phyloP scores from a whole-genome alignment of 2,329 filamentous ascomycete genomes.

The Cytospora leucostoma region DNA sequence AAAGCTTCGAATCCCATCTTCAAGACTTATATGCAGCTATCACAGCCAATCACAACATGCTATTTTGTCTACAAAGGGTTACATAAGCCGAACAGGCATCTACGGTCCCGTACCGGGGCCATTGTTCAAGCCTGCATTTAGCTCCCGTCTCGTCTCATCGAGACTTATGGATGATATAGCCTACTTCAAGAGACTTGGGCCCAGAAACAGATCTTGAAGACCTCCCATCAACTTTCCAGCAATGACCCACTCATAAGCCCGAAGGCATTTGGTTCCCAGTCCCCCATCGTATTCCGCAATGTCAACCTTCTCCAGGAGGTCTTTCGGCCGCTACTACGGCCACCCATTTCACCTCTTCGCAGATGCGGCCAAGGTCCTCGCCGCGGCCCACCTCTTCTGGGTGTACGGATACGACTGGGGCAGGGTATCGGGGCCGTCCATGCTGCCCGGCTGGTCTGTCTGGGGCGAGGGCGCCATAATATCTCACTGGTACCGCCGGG shows the following conservation, averaged over 20 bases:
- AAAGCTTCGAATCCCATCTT: slow-evolving; percentile 20
- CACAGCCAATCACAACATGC: slow-evolving; percentile 11
- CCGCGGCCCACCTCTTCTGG: slow-evolving; percentile 52
- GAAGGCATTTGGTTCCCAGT: neutral
- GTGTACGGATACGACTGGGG: slow-evolving; percentile 65
- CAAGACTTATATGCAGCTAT: slow-evolving; percentile 20
- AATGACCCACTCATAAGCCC: slow-evolving; percentile 10
- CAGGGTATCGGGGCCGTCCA: slow-evolving; percentile 71
- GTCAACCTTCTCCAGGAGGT: slow-evolving; percentile 21
- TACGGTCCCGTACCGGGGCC: neutral
- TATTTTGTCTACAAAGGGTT: slow-evolving; percentile 16
- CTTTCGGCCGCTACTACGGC: slow-evolving; percentile 37
- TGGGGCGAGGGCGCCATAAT: slow-evolving; percentile 69
- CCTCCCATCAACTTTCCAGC: neutral
- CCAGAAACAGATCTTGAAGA: neutral
- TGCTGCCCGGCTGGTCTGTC: slow-evolving; percentile 81
- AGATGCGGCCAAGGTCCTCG: slow-evolving; percentile 49
- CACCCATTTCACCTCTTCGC: slow-evolving; percentile 47
- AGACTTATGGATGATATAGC: neutral
- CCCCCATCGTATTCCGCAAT: slow-evolving; percentile 19
- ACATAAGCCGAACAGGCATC: slow-evolving; percentile 20
- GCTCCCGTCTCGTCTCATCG: neutral
- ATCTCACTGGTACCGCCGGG: slow-evolving; percentile 67
- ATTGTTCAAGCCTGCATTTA: neutral
- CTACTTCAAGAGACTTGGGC: neutral